Evolutionary conservation across 2,329 filamentous ascomycete genomes (phyloP), one percentile per base, ranked within the genome.

Genomic region (Cercospora canescens): DNA sequence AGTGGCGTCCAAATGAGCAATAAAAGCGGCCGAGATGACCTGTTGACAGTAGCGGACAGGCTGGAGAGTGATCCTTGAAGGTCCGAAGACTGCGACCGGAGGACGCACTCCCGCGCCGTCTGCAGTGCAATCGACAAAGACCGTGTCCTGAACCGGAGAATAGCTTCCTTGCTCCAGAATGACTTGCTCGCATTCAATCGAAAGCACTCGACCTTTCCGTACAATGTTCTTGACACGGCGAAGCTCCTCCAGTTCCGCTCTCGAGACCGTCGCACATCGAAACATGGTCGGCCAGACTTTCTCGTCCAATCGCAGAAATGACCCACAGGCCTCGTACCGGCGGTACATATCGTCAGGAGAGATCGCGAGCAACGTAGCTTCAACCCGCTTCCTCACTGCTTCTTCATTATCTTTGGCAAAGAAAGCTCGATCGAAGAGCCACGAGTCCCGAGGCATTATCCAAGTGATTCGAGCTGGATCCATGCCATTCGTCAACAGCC

Each of bases 371-470:
- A 70, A 12, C 26, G 56, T 45, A 1, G 30, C 35, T 28, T 59
- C 3, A 16, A 59, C n/a, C 6, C 39, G 18, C 6, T 18, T 24
- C 34, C 41, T 59, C 4, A 30, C 14, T 14, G 54, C 54, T 35
- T 57, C 54, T 6, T 8, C 6, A 21, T 41, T 21, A 30, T 37
- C 14, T 11, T 39, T 24, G 54, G 67, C 65, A 16, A 70, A 32
- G 35, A 21, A 54, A 4, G 56, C 59, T n/a, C 70, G 65, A 8
- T 71, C 63, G 16, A 70, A 34, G 32, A 66, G 62, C 64, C 63
- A 71, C 0, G 66, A 58, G 16, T 72, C 69, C 11, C 70, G 65
- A 26, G 70, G 70, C 67, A 72, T 68, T 34, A 72, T 70, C 70
- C 69, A 72, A n/a, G 60, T 66, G 18, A 71, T 69, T n/a, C 50